Base-by-base conservation (phyloP, 345 rosid species). In the Mangifera indica region DNA sequence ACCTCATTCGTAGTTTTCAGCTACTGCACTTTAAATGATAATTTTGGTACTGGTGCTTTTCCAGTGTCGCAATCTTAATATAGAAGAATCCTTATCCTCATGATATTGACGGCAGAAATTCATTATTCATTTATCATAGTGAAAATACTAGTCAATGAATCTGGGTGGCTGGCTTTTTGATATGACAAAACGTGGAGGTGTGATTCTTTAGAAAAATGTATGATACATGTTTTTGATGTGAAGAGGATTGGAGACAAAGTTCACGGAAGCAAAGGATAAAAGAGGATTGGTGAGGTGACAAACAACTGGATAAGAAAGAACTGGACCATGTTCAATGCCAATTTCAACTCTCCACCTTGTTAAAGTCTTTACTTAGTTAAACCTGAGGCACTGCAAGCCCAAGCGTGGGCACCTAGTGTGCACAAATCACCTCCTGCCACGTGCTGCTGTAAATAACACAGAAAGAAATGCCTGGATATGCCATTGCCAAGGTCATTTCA, bases 391-490 rank as follows among this genome's bases (percentile, higher is more conserved):
- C 64, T 55, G 58, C 51, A 40, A 14, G 65, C 49, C 49, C 26
- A 24, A 24, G 66, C 80, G 84, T 84, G 87, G 85, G 75, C 24
- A 7, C 22, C 45, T 60, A 48, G 56, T 12, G 63, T 67, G 78
- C 82, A 78, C 75, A 49, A 22, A 71, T 66, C 56, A 42, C 9
- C 34, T 40, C 0, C 25, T 22, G 72, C 76, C 77, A 80, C 79
- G 67, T 78, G 73, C 42, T 46, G 59, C 37, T n/a, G 7, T n/a
- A 20, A 13, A 25, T n/a, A 18, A 45, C 32, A 37, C 55, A 49
- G 29, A 58, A 46, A 67, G 60, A 66, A 63, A 62, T 7, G 25
- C 48, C 22, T 29, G 45, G n/a, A 55, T 51, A n/a, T 8, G 69
- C 53, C 46, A 57, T 13, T 8, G 69, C 53, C 46, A 57, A 42